Evolutionary conservation across 805 yeast species (phyloP), one percentile per base, ranked within the genome.

Genomic region (Saccharomycopsis selenospora): DNA sequence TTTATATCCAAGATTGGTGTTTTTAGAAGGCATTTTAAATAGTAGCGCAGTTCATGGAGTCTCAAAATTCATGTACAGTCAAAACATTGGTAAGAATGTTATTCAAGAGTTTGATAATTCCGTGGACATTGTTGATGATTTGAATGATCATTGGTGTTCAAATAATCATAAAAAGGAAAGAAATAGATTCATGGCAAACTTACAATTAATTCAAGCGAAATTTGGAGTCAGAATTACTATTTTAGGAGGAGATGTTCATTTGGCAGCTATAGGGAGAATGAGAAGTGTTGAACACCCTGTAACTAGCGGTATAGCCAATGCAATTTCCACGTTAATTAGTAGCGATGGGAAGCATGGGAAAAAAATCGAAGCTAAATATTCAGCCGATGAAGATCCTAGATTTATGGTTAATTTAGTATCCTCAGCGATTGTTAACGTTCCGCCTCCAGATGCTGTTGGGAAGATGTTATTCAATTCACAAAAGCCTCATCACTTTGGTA

Each of bases 71-170:
- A 28, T 51, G 28, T 17, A 44, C 6, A 48, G 42, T 14, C 17
- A 38, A 6, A 42, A 45, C 40, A 61, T 81, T 28, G 76, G 80
- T 41, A 71, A 73, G 50, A 95, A 95, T 0, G 87, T 87, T 22
- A 84, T 44, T 30, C 91, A 93, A 60, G 93, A 85, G 57, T 91
- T 90, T 60, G 96, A 90, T 61, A 97, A 96, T 2, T 79, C 84
- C 36, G 80, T 90, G 3, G 98, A 91, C 65, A 77, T 91, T 13
- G 71, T 91, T 55, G 98, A 93, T 61, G 98, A 91, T 62, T 71
- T 93, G 64, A 82, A 89, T 60, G 99, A 91, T 63, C 98, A 91
- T 67, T 91, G 99, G 99, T 89, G 97, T 63, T 82, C 96, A 3
- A 73, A 73, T 50, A 76, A 82, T 62, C 99, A 91, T 67, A 91